Percentiles rank a stretch among this genome's conserved stretches.
Conservation (phyloP, 129 eudicot genomes). For the Pseudognaphalium luteoalbum region DNA sequence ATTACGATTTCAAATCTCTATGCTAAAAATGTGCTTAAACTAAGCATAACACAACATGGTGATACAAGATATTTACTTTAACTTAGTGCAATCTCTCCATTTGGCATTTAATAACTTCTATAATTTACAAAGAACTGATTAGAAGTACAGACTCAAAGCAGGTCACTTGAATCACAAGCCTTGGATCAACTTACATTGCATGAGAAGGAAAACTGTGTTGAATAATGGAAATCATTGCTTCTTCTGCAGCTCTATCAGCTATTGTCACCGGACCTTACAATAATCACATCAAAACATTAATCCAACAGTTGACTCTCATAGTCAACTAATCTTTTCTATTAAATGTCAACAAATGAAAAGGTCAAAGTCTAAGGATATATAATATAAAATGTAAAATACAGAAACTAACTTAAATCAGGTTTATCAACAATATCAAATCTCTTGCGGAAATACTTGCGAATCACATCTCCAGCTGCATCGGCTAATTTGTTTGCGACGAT, state of each 20-base stretch:
- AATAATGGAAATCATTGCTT: slow-evolving; percentile 66
- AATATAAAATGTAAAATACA: not conserved
- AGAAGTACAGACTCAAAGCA: not conserved
- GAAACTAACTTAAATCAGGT: slow-evolving; percentile 67
- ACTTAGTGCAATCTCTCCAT: not conserved
- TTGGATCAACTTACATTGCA: slow-evolving; percentile 67
- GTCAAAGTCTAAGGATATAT: not conserved
- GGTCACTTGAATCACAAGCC: slow-evolving; percentile 54
- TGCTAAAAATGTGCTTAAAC: not conserved
- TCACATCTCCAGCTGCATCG: slow-evolving; percentile 91
- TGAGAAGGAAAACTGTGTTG: slow-evolving; percentile 66
- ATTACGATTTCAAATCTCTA: no score
- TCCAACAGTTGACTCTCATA: not conserved
- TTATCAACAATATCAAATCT: slow-evolving; percentile 75
- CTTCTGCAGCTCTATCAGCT: slow-evolving; percentile 94
- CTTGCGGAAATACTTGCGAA: slow-evolving; percentile 88
- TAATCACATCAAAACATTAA: not conserved
- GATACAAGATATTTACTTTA: not conserved
- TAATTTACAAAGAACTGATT: not conserved
- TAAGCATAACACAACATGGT: not conserved
- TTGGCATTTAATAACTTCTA: not conserved
- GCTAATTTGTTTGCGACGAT: slow-evolving; percentile 59
- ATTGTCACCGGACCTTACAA: slow-evolving; percentile 90
- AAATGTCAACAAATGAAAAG: not conserved
- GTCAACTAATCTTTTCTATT: not conserved